A percentile compares a stretch with the other conserved stretches of the same genome.
Evolutionary conservation across 2,329 filamentous ascomycete species (phyloP).

Genomic region (Botryotinia calthae): DNA sequence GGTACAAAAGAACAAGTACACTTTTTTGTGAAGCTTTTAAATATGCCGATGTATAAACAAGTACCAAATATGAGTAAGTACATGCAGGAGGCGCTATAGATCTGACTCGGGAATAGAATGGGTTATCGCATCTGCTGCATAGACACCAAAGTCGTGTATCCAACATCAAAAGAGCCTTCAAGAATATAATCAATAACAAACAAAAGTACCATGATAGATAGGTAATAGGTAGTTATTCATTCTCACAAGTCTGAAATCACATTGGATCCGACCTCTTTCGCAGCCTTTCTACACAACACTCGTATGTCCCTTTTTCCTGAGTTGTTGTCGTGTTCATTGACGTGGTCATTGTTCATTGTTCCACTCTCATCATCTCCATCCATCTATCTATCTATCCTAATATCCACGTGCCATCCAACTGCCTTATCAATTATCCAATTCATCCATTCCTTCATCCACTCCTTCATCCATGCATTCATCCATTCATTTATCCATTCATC

Average conservation of each 20-base stretch:
- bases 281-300: not conserved
- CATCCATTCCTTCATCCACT: no score
- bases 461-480: no score
- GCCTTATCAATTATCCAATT: not conserved
- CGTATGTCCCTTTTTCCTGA: not conserved
- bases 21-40: not conserved
- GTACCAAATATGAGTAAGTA: not conserved
- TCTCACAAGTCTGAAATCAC: not conserved
- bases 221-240: slow-evolving; percentile 15
- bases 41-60: not conserved
- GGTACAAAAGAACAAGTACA: not conserved
- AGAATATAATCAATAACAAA: no score
- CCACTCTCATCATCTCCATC: not conserved
- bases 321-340: slow-evolving; percentile 9
- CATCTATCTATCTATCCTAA: not conserved
- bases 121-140: not conserved
- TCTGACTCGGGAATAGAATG: not conserved
- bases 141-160: not conserved
- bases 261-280: not conserved
- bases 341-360: slow-evolving; percentile 6
- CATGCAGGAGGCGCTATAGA: not conserved
- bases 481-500: not conserved
- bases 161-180: not conserved
- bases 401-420: not conserved
- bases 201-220: slow-evolving; percentile 9